Evolutionary conservation across 2,329 filamentous ascomycete species (phyloP).

Genomic region (Magnaporthales sp.): DNA sequence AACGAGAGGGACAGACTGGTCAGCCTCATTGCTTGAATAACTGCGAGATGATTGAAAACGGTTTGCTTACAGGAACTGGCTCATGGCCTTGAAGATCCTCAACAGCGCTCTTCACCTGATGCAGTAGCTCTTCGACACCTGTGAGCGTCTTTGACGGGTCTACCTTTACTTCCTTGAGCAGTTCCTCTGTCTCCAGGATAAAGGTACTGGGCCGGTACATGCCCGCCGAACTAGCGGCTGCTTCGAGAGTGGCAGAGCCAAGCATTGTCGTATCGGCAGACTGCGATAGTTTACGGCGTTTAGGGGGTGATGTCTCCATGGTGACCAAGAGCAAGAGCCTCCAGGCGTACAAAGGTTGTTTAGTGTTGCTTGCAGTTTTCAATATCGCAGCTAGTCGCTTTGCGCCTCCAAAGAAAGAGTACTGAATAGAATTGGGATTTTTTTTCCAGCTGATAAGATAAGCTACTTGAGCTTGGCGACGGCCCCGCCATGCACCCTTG

Average conservation of each 20-base stretch:
- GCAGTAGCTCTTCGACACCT: slow-evolving; percentile 39
- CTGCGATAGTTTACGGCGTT: slow-evolving; percentile 5
- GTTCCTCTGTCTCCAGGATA: slow-evolving; percentile 50
- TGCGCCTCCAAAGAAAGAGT: neutral
- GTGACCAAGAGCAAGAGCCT: too few relatives aligned
- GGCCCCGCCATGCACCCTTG: neutral
- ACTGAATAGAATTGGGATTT: neutral
- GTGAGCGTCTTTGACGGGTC: slow-evolving; percentile 41
- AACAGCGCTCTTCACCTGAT: slow-evolving; percentile 42
- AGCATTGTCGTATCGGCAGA: neutral
- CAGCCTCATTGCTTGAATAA: neutral
- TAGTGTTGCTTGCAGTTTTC: neutral
- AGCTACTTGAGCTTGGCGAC: neutral
- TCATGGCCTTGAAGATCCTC: slow-evolving; percentile 42
- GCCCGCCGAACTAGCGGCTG: slow-evolving; percentile 20
- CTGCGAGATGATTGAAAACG: neutral
- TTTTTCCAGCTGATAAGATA: slow-evolving; percentile 3
- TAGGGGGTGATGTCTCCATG: slow-evolving; percentile 5
- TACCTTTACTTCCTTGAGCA: slow-evolving; percentile 44
- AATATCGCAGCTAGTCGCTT: neutral
- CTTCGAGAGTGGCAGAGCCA: slow-evolving; percentile 11
- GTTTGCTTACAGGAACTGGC: slow-evolving; percentile 36
- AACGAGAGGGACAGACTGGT: neutral
- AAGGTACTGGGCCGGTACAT: slow-evolving; percentile 39
- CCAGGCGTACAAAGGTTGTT: neutral